Evolutionary conservation across 257 asterid species (phyloP).

Genomic region (Avicennia marina): DNA sequence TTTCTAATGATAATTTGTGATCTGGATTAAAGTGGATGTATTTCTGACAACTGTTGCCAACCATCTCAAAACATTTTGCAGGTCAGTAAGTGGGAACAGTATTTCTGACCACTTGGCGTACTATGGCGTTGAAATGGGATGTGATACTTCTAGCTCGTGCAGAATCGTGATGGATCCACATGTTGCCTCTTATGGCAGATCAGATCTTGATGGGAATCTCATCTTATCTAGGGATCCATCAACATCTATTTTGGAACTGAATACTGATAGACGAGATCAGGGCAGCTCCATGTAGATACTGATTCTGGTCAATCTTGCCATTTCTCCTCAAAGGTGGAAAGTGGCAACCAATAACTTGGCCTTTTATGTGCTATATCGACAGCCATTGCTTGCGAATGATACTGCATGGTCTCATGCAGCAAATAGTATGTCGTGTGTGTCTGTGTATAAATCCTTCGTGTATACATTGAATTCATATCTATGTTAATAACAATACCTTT

Average conservation of each 20-base stretch:
- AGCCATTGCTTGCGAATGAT: constrained; percentile 7
- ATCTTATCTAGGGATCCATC: constrained; percentile 44
- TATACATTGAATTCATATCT: constrained; percentile 18
- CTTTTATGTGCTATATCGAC: too few relatives aligned
- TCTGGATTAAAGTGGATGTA: too few relatives aligned
- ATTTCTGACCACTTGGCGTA: constrained; percentile 75
- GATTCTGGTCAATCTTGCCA: not conserved
- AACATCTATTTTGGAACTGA: constrained; percentile 30
- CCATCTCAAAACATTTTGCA: constrained; percentile 26
- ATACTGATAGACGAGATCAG: constrained; percentile 20
- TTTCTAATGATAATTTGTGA: not conserved
- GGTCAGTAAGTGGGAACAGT: constrained; percentile 91
- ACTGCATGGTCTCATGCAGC: constrained; percentile 1
- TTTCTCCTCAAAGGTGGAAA: not conserved
- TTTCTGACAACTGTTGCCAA: too few relatives aligned
- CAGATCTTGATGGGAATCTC: constrained; percentile 63
- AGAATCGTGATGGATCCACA: constrained; percentile 58
- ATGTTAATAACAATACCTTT: constrained; percentile 19
- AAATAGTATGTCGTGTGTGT: constrained; percentile 14
- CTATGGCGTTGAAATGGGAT: constrained; percentile 71
- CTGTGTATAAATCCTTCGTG: constrained; percentile 2
- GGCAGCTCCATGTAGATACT: constrained; percentile 20
- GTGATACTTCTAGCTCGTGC: constrained; percentile 49
- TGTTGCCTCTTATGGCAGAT: constrained; percentile 35
- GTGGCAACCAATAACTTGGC: too few relatives aligned